A percentile compares a stretch with the other conserved stretches of the same genome.
These are phyloP conservation scores for Rhynchosporium graminicola DNA, from an alignment of 2,329 filamentous ascomycete species.

Conservation along the genomic window DNA sequence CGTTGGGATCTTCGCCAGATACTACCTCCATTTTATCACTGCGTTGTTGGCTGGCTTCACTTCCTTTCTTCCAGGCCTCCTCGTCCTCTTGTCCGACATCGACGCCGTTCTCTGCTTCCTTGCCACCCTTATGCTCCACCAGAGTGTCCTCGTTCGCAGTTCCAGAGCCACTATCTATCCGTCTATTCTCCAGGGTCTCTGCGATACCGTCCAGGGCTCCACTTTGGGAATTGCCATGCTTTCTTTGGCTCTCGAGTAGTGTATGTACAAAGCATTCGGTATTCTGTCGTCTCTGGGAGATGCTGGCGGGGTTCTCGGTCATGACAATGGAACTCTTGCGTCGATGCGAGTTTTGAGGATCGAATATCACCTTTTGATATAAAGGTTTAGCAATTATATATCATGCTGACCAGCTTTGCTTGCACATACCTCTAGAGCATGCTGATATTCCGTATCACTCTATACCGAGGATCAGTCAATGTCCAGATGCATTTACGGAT, in stretches of 20 bases:
- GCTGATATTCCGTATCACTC: conserved; percentile 40
- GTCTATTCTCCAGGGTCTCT: conserved; percentile 30
- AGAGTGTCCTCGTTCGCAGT: conserved; percentile 8
- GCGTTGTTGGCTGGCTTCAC: conserved; percentile 24
- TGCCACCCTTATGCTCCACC: conserved; percentile 26
- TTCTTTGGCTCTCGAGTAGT: conserved; percentile 60
- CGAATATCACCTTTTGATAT: conserved; percentile 56
- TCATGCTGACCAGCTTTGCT: neutral
- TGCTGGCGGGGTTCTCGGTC: conserved; percentile 47
- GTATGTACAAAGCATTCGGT: conserved; percentile 67
- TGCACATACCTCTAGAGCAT: conserved; percentile 47
- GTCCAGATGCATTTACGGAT: neutral
- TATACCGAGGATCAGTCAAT: conserved; percentile 1
- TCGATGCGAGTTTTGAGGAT: conserved; percentile 59
- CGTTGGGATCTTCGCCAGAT: conserved; percentile 25
- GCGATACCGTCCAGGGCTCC: conserved; percentile 36
- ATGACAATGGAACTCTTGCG: conserved; percentile 66
- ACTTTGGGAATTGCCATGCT: conserved; percentile 36
- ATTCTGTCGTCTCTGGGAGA: conserved; percentile 44
- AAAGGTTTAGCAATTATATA: conserved; percentile 8
- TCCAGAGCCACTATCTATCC: conserved; percentile 19
- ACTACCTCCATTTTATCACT: conserved; percentile 24
- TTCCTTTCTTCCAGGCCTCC: conserved; percentile 51
- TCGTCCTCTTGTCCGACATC: conserved; percentile 56
- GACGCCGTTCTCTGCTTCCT: conserved; percentile 17